Evolutionary conservation across 2,329 filamentous ascomycete genomes (phyloP).

Genomic region (Cordyceps pruinosa): DNA sequence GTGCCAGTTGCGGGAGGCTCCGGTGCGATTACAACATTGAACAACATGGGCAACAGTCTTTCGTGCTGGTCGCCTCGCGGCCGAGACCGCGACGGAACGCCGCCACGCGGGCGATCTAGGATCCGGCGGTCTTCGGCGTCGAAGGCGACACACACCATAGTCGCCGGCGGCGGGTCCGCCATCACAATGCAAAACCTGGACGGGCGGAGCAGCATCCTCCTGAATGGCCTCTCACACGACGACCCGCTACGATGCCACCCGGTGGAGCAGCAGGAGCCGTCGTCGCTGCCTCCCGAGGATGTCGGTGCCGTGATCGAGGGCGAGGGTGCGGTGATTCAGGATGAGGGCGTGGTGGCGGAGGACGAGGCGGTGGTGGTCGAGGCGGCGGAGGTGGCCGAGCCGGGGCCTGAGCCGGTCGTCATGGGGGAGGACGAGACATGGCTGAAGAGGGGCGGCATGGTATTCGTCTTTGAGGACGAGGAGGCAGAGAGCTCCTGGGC

Average conservation of each 20-base stretch:
- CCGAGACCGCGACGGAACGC: too few relatives aligned
- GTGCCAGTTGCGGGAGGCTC: too few relatives aligned
- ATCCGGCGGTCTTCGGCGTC: neutral
- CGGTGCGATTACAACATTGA: too few relatives aligned
- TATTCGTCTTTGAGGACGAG: neutral
- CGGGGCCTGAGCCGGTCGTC: neutral
- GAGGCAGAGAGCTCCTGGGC: neutral
- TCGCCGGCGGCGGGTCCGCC: neutral
- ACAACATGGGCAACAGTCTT: neutral
- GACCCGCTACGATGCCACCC: constrained; percentile 4
- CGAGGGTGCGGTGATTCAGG: too few relatives aligned
- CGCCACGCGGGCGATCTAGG: too few relatives aligned
- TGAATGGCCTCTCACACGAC: neutral
- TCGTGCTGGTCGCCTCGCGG: neutral
- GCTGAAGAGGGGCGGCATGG: neutral
- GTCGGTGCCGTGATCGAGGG: too few relatives aligned
- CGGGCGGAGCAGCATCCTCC: neutral
- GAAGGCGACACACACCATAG: neutral
- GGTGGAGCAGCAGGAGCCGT: neutral
- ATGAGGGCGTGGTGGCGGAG: too few relatives aligned
- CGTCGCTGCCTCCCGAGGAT: neutral
- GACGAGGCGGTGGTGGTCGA: too few relatives aligned
- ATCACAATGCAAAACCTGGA: neutral
- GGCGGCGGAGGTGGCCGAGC: neutral
- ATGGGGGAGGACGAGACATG: too few relatives aligned